phyloP scores from a whole-genome alignment of 2,329 filamentous ascomycete genomes.

The Chrysoporthe cubensis region DNA sequence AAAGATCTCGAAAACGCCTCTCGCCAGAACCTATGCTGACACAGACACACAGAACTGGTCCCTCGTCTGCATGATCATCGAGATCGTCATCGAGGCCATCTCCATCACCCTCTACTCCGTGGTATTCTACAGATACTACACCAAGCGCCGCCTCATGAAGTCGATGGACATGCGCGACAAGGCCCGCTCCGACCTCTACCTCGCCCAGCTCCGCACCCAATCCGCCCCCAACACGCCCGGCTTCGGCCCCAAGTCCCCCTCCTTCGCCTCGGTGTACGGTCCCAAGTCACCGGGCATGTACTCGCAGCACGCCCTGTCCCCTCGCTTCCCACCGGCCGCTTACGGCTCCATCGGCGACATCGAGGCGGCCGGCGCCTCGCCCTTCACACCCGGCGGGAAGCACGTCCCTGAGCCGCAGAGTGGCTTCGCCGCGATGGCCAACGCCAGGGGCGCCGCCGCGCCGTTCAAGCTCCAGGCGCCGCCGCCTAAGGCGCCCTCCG shows the following conservation, averaged over 20 bases:
- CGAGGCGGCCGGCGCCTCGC: conserved; percentile 39
- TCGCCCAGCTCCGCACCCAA: conserved; percentile 81
- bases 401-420: conserved; percentile 67
- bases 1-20: conserved; percentile 6
- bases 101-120: conserved; percentile 91
- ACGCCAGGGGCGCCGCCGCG: conserved; percentile 42
- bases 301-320: conserved; percentile 59
- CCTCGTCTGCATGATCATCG: conserved; percentile 95
- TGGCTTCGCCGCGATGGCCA: conserved; percentile 54
- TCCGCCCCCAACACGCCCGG: conserved; percentile 95
- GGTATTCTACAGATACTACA: conserved; percentile 97
- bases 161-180: conserved; percentile 96
- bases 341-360: conserved; percentile 51
- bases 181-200: conserved; percentile 92
- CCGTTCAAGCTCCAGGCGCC: conserved; percentile 89
- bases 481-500: conserved; percentile 75
- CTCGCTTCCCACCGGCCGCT: conserved; percentile 60
- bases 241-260: conserved; percentile 72
- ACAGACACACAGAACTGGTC: conserved; percentile 75
- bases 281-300: conserved; percentile 43
- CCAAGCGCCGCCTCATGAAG: conserved; percentile 92
- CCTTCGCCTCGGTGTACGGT: conserved; percentile 40
- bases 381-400: conserved; percentile 56
- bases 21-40: conserved; percentile 33
- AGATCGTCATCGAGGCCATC: conserved; percentile 89